These are phyloP conservation scores for Termitomyces sp. DNA, from an alignment of 768 basidiomycete genomes.

Conservation along the genomic window DNA sequence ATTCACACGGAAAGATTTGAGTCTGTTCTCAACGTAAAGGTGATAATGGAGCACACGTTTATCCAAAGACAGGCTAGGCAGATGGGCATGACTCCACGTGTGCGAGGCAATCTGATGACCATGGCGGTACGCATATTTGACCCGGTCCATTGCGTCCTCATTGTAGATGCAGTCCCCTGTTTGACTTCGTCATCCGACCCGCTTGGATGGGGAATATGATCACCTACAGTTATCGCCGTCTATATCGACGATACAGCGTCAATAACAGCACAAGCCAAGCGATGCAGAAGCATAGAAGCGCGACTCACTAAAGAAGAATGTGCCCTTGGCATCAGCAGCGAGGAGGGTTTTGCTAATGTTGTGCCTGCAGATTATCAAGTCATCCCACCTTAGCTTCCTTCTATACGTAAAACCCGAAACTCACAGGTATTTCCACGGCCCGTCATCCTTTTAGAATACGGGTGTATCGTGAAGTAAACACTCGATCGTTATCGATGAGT, in stretches of 20 bases:
- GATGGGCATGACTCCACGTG: constrained; percentile 36
- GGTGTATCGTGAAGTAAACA: too few species aligned
- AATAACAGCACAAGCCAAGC: neutral
- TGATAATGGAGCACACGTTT: constrained; percentile 19
- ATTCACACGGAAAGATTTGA: neutral
- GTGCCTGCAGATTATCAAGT: constrained; percentile 5
- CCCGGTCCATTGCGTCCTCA: constrained; percentile 15
- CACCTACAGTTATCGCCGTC: constrained; percentile 34
- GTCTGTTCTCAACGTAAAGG: neutral
- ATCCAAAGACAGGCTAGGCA: constrained; percentile 24
- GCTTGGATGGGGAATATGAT: neutral
- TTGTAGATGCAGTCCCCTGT: constrained; percentile 34
- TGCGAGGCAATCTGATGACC: constrained; percentile 42
- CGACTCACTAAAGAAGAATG: constrained; percentile 24
- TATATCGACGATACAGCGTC: neutral
- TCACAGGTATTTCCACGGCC: constrained; percentile 12
- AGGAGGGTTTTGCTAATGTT: constrained; percentile 22
- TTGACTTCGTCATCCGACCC: neutral
- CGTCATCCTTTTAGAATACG: constrained; percentile 13
- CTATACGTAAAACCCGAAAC: neutral
- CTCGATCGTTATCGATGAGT: too few species aligned
- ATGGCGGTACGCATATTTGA: constrained; percentile 30
- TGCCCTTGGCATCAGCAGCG: constrained; percentile 29
- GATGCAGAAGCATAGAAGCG: neutral
- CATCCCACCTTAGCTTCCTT: neutral